Percentiles rank a stretch among this genome's conserved stretches.
Evolutionary conservation across 306 rosid species (phyloP).

Genomic region (Myrica gale): DNA sequence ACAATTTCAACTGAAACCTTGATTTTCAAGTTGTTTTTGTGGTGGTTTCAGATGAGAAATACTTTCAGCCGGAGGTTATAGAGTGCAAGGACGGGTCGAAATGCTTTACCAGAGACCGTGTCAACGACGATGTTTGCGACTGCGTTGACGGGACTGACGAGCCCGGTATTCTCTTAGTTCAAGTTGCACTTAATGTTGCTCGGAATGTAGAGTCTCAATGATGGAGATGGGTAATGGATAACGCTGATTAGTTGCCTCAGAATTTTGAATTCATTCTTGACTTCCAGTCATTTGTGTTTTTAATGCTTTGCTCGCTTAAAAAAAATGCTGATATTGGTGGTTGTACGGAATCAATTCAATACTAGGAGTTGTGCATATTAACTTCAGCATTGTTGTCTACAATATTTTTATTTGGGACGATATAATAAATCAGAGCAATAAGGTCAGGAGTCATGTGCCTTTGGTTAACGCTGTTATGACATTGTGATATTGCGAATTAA

Average conservation of each 20-base stretch:
- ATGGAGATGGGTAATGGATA: not conserved
- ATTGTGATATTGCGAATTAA: not conserved
- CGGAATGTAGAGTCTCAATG: not conserved
- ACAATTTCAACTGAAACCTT: not conserved
- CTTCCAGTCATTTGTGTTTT: not conserved
- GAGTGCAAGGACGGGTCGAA: constrained; percentile 74
- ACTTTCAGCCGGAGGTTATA: constrained; percentile 56
- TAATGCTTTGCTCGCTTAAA: not conserved
- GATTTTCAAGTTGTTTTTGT: constrained; percentile 22
- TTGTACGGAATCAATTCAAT: no score
- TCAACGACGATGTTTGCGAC: constrained; percentile 80
- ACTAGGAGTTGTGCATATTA: no score
- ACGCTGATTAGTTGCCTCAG: not conserved
- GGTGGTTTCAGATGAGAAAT: constrained; percentile 66
- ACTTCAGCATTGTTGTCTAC: not conserved
- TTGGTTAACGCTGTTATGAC: no score
- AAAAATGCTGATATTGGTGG: not conserved
- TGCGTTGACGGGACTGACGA: constrained; percentile 92
- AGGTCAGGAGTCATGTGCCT: not conserved
- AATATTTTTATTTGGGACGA: not conserved
- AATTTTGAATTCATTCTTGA: not conserved
- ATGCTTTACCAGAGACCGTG: constrained; percentile 67
- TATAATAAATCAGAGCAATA: not conserved
- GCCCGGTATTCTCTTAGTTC: constrained; percentile 48
- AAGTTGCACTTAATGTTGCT: not conserved